A percentile compares a stretch with the other conserved stretches of the same genome.
phyloP scores from a whole-genome alignment of 352 stramenopile genomes.

The Labyrinthula sp. region DNA sequence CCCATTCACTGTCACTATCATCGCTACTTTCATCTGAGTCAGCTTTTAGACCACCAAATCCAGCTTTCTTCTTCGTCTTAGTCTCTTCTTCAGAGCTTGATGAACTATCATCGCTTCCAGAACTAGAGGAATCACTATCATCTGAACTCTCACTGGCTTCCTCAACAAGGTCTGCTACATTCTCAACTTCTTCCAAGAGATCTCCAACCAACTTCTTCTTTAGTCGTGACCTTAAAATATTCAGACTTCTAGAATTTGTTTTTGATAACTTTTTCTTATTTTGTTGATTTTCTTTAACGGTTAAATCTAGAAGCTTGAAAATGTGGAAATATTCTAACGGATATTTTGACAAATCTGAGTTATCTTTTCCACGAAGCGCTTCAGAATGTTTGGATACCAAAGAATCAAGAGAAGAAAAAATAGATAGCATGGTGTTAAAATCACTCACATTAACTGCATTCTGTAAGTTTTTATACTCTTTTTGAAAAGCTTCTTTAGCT shows the following conservation, averaged over 20 bases:
- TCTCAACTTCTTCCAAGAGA: constrained; percentile 11
- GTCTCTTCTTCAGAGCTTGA: constrained; percentile 4
- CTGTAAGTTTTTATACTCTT: constrained; percentile 1
- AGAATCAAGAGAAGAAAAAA: too few species aligned
- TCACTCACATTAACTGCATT: constrained; percentile 19
- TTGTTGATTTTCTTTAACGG: constrained; percentile 4
- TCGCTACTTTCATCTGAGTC: constrained; percentile 1
- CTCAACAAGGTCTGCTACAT: constrained; percentile 1
- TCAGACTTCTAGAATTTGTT: constrained; percentile 26
- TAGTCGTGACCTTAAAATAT: constrained; percentile 10
- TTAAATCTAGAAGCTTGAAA: constrained; percentile 7
- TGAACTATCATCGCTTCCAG: neutral
- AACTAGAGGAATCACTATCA: constrained; percentile 3
- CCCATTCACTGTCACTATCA: constrained; percentile 21
- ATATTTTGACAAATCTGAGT: constrained; percentile 4
- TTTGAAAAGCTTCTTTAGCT: constrained; percentile 3
- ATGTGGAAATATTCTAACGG: constrained; percentile 3
- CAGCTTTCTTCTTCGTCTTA: neutral
- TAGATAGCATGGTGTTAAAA: too few species aligned
- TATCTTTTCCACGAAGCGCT: constrained; percentile 19
- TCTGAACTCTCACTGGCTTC: neutral
- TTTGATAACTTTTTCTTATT: constrained; percentile 28
- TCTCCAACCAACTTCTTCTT: constrained; percentile 22
- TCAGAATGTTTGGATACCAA: constrained; percentile 4
- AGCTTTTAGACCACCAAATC: neutral